phyloP scores from a whole-genome alignment of 768 basidiomycete species.

The Fomitopsis pulvina region DNA sequence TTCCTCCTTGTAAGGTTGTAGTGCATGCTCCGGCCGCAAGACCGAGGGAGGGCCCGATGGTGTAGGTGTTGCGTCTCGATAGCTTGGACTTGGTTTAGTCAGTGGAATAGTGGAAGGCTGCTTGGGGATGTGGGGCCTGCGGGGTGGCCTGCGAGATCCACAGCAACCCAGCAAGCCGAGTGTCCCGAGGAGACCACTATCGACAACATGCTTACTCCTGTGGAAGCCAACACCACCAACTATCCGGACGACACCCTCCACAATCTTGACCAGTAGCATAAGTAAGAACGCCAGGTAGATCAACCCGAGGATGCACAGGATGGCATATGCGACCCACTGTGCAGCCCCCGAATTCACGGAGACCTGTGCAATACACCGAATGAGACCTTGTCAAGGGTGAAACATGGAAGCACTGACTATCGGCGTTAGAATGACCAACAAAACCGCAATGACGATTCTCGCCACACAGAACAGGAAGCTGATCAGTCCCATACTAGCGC shows the following conservation, averaged over 20 bases:
- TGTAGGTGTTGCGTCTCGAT: slow-evolving; percentile 26
- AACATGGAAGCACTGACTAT: slow-evolving; percentile 49
- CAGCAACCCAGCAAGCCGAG: slow-evolving; percentile 66
- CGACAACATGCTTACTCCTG: slow-evolving; percentile 68
- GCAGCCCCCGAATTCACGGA: slow-evolving; percentile 73
- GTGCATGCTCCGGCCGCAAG: slow-evolving; percentile 72
- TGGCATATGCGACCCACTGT: slow-evolving; percentile 93
- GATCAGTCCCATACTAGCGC: slow-evolving; percentile 94
- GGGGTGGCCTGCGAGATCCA: slow-evolving; percentile 36
- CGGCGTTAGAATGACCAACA: slow-evolving; percentile 86
- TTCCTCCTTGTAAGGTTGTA: slow-evolving; percentile 70
- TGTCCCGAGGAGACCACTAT: slow-evolving; percentile 84
- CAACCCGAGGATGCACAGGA: slow-evolving; percentile 76
- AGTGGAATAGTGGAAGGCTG: slow-evolving; percentile 19
- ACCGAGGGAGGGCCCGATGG: slow-evolving; percentile 63
- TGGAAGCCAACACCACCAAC: slow-evolving; percentile 78
- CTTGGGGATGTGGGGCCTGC: slow-evolving; percentile 11
- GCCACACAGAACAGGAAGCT: slow-evolving; percentile 92
- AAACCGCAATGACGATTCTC: slow-evolving; percentile 82
- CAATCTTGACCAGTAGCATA: slow-evolving; percentile 79
- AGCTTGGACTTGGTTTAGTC: slow-evolving; percentile 18
- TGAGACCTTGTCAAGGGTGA: slow-evolving; percentile 1
- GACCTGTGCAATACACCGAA: slow-evolving; percentile 43
- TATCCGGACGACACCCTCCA: slow-evolving; percentile 79
- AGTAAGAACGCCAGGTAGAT: slow-evolving; percentile 78